Base-by-base conservation (phyloP, 2,329 filamentous ascomycete species). In the Diplodia corticola region DNA sequence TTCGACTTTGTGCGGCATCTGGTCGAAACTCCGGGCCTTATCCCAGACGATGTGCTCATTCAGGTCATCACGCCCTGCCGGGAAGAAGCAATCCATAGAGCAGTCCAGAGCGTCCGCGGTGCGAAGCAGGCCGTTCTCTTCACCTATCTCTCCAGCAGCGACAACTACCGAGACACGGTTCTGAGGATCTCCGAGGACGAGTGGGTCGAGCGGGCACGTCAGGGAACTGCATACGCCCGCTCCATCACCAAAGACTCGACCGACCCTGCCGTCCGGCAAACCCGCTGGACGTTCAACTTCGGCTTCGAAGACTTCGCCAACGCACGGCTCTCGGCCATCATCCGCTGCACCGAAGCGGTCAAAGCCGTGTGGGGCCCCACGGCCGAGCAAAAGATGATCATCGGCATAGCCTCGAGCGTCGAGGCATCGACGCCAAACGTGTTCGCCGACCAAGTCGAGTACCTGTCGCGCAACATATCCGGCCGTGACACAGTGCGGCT, bases 381-480 rank as follows among this genome's bases (percentile, higher is more conserved):
- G 0, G 87, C 83, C 46, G 87, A 92, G 77, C 89, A 88, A 71
- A 91, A 90, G 54, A 92, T 99, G 78, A 96, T 98, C 76, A 94
- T 99, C 84, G 98, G 98, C 81, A 84, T 99, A 60, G 94, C 95
- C 0, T 94, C 95, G 1, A 98, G 95, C 0, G 94, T 98, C 37
- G 95, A 98, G 81, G 89, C 97, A 88, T 81, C 92, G 0, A 97
- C 94, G 0, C 93, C 93, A 35, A 98, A 98, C 76, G 86, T 97
- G 54, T 99, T 95, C 77, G 95, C 95, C 55, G 95, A 99, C 75
- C 91, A 96, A 80, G 91, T 98, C 69, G 95, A 99, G 78, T 96
- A 91, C 81, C 98, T 98, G 79, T 96, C n/a, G n/a, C n/a, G n/a
- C n/a, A n/a, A n/a, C n/a, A n/a, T n/a, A n/a, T n/a, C n/a, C n/a